Percentiles rank a stretch among this genome's conserved stretches.
Evolutionary conservation across 75 land plant species (phyloP).

Genomic region (Adiantum capillusveneris): DNA sequence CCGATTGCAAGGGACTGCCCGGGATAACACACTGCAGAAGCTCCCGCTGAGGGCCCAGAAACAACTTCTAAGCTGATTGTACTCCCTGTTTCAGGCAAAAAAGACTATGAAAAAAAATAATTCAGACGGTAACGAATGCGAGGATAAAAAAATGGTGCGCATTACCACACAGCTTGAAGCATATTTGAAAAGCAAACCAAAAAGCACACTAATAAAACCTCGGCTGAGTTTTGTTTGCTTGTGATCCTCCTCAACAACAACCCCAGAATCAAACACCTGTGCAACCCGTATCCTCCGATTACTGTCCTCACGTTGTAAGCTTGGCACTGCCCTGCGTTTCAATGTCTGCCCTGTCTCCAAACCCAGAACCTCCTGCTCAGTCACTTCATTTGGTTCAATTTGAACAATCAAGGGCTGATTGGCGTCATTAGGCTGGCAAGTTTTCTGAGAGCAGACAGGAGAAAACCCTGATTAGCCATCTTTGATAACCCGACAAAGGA

Average conservation of each 20-base stretch:
- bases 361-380: not conserved
- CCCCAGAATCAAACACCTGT: not conserved
- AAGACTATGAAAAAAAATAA: too few relatives aligned
- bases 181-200: too few relatives aligned
- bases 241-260: not conserved
- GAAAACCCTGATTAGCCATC: not conserved
- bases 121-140: too few relatives aligned
- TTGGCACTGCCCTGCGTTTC: not conserved
- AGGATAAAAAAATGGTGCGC: too few relatives aligned
- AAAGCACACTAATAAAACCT: too few relatives aligned
- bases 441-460: too few relatives aligned
- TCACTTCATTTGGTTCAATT: not conserved
- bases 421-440: not conserved
- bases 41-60: slow-evolving; percentile 74
- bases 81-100: slow-evolving; percentile 79
- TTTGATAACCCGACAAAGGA: not conserved
- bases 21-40: slow-evolving; percentile 32
- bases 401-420: not conserved
- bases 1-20: slow-evolving; percentile 50
- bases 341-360: slow-evolving; percentile 4
- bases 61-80: slow-evolving; percentile 64
- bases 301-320: slow-evolving; percentile 1
- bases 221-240: not conserved
- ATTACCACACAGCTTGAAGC: too few relatives aligned
- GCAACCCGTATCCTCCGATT: not conserved